A percentile compares a stretch with the other conserved stretches of the same genome.
These are phyloP conservation scores for Orbilia brochopaga DNA, from an alignment of 2,329 filamentous ascomycete genomes.

Conservation along the genomic window DNA sequence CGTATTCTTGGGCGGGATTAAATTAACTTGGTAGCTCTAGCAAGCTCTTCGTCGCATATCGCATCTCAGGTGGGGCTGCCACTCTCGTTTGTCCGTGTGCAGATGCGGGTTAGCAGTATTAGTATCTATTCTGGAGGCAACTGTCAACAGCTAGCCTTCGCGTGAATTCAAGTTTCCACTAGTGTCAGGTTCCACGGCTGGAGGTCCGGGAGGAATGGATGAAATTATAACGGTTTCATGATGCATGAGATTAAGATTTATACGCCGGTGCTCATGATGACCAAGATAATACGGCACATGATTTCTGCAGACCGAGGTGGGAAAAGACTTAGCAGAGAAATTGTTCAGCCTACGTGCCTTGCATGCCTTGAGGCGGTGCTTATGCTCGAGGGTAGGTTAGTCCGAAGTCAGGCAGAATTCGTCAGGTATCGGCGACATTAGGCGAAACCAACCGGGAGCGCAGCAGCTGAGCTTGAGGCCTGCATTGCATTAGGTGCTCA, in stretches of 20 bases:
- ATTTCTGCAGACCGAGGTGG: conserved; percentile 11
- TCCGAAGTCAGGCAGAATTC: conserved; percentile 47
- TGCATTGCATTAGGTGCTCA: too few species aligned
- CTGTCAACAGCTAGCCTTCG: neutral
- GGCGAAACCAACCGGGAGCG: conserved; percentile 38
- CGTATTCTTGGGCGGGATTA: conserved; percentile 30
- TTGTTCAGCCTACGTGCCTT: conserved; percentile 12
- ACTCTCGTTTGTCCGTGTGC: conserved; percentile 13
- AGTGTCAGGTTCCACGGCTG: neutral
- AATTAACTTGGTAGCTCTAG: conserved; percentile 4
- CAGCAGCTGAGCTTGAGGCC: conserved; percentile 16
- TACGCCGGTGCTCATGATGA: neutral
- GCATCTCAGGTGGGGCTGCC: conserved; percentile 47
- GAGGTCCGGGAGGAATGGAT: neutral
- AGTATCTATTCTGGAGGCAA: conserved; percentile 21
- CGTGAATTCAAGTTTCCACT: neutral
- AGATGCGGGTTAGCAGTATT: conserved; percentile 7
- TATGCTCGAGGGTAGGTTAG: conserved; percentile 29
- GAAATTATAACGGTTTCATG: conserved; percentile 1
- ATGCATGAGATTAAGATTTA: conserved; percentile 4
- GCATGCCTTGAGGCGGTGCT: conserved; percentile 31
- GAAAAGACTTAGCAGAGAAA: too few species aligned
- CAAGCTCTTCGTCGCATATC: conserved; percentile 46
- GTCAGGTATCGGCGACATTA: conserved; percentile 31
- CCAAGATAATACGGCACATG: conserved; percentile 3